These are phyloP conservation scores for Escovopsis sp. DNA, from an alignment of 2,329 filamentous ascomycete species.

Conservation along the genomic window DNA sequence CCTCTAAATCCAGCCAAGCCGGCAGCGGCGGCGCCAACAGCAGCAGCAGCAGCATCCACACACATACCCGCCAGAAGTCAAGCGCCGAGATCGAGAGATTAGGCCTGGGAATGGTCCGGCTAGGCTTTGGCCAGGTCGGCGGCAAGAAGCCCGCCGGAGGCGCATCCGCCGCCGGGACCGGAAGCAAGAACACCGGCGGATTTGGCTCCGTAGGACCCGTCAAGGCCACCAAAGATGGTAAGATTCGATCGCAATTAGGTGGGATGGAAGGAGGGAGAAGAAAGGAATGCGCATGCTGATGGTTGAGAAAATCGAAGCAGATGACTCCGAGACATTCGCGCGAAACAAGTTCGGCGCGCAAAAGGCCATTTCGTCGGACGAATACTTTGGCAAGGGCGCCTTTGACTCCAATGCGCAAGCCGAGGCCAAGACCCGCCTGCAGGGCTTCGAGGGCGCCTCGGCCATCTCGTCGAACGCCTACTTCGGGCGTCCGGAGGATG, in stretches of 20 bases:
- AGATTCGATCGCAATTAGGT: too few species aligned
- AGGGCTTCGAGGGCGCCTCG: slow-evolving; percentile 83
- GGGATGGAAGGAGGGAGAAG: too few species aligned
- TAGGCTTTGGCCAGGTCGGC: slow-evolving; percentile 80
- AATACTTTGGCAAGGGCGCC: slow-evolving; percentile 86
- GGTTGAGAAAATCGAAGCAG: too few species aligned
- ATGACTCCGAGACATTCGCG: slow-evolving; percentile 69
- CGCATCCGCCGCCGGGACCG: slow-evolving; percentile 25
- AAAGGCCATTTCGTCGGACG: slow-evolving; percentile 94
- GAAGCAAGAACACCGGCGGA: slow-evolving; percentile 63
- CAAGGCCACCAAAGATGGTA: slow-evolving; percentile 56
- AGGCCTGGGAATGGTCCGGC: slow-evolving; percentile 71
- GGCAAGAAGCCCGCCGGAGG: slow-evolving; percentile 36
- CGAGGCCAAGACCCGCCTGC: slow-evolving; percentile 75
- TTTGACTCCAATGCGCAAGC: slow-evolving; percentile 68
- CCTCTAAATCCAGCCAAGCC: slow-evolving; percentile 15
- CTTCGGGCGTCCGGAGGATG: slow-evolving; percentile 85
- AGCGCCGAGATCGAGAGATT: slow-evolving; percentile 74
- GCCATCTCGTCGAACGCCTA: slow-evolving; percentile 94
- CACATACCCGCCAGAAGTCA: slow-evolving; percentile 41
- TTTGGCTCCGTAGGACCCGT: slow-evolving; percentile 75
- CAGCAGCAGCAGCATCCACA: slow-evolving; percentile 38
- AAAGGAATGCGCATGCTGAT: too few species aligned
- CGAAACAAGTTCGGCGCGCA: slow-evolving; percentile 79
- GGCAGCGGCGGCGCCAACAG: too few species aligned